These are phyloP conservation scores for Amylostereum areolatum DNA, from an alignment of 1,284 basidiomycete species.

Conservation along the genomic window DNA sequence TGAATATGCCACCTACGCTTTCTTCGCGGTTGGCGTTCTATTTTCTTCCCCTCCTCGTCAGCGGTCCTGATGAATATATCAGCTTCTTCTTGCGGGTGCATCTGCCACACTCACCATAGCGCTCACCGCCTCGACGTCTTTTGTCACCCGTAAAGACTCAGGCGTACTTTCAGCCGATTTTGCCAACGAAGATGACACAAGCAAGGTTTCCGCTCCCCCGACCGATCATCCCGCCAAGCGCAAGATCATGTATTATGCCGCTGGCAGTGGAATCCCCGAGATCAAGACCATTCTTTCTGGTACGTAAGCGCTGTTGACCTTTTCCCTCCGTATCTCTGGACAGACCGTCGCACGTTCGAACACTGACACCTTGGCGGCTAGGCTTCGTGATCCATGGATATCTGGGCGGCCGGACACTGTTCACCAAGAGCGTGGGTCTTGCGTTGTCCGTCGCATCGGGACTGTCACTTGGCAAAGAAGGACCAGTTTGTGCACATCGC, in stretches of 20 bases:
- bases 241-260: constrained; percentile 86
- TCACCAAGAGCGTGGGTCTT: constrained; percentile 89
- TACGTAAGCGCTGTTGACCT: constrained; percentile 19
- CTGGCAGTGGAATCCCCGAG: constrained; percentile 94
- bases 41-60: neutral
- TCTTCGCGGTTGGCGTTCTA: constrained; percentile 62
- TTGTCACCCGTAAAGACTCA: constrained; percentile 84
- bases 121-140: constrained; percentile 83
- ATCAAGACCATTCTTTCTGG: constrained; percentile 95
- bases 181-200: constrained; percentile 20
- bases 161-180: constrained; percentile 59
- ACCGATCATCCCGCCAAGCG: constrained; percentile 37
- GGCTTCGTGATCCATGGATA: constrained; percentile 99
- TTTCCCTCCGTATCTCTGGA: neutral
- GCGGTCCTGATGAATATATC: constrained; percentile 5
- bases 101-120: constrained; percentile 82
- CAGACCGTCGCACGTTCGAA: no score
- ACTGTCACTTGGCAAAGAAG: constrained; percentile 88
- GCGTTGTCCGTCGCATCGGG: constrained; percentile 90
- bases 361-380: constrained; percentile 18
- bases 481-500: constrained; percentile 95
- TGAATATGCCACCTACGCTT: constrained; percentile 71
- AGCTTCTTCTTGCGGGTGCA: constrained; percentile 67
- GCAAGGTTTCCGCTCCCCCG: constrained; percentile 16
- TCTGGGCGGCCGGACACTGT: constrained; percentile 83